Evolutionary conservation across 768 basidiomycete species (phyloP), one percentile per base, ranked within the genome.

Genomic region (Boletus huronensis): DNA sequence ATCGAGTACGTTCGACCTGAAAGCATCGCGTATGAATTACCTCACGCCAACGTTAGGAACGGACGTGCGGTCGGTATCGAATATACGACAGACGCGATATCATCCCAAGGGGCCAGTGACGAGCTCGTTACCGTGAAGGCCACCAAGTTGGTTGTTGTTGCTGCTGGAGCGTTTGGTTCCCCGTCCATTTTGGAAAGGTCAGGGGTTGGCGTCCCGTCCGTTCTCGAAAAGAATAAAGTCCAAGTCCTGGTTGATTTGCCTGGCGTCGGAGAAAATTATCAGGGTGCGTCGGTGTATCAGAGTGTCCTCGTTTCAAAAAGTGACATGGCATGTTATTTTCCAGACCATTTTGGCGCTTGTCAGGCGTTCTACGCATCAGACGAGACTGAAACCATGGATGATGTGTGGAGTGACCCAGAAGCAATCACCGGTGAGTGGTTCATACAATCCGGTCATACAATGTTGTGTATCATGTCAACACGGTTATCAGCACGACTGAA

Each of bases 211-310:
- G 75, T 79, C 0, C 59, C 64, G 3, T 64, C 69, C 0, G 58
- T 85, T 8, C 72, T 91, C 29, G 62, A 77, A 42, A 71, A 70
- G 44, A 66, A 78, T 48, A 75, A 72, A 3, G 74, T 91, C 39
- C 55, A 63, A 8, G 70, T 76, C 50, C 41, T 81, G 10, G 77
- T 87, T 10, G 83, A 90, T 50, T 78, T 91, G 7, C 88, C 88
- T 5, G 87, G 85, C 7, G 90, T 94, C 0, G 90, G 90, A 11
- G 84, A 87, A 63, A 81, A 89, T 58, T 82, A 80, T 49, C 75
- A 78, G 58, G 83, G 82, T 79, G 48, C 36, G 68, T 59, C 17
- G 0, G 0, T 23, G 3, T 1, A 3, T 5, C 3, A 2, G 5
- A 1, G 3, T 6, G 1, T 8, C 2, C 36, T 36, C 6, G 4